phyloP scores from a whole-genome alignment of 805 yeast species.

The Gaillardinia entomophila region DNA sequence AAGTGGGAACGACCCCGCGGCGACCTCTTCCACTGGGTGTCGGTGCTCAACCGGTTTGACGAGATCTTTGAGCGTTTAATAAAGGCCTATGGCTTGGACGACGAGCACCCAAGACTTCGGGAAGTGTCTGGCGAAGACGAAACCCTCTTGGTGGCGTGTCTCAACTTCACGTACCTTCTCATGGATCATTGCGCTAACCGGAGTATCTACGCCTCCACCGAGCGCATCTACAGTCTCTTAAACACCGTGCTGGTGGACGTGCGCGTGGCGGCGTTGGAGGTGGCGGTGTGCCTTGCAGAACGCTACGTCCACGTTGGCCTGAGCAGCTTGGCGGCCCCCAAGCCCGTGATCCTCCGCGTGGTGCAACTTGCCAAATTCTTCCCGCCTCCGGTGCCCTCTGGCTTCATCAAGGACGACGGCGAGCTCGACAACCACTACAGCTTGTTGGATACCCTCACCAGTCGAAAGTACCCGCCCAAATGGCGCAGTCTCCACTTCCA shows the following conservation, averaged over 20 bases:
- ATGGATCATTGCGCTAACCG: slow-evolving; percentile 67
- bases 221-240: slow-evolving; percentile 52
- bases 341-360: slow-evolving; percentile 39
- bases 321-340: slow-evolving; percentile 39
- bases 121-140: slow-evolving; percentile 44
- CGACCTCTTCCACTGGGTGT: slow-evolving; percentile 71
- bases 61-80: slow-evolving; percentile 51
- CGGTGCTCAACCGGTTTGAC: slow-evolving; percentile 72
- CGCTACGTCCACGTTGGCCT: slow-evolving; percentile 46
- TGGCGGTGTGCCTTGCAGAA: slow-evolving; percentile 55
- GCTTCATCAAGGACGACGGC: slow-evolving; percentile 26
- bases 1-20: slow-evolving; percentile 62
- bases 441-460: slow-evolving; percentile 40
- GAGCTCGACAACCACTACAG: slow-evolving; percentile 37
- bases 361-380: slow-evolving; percentile 49
- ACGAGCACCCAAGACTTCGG: slow-evolving; percentile 41
- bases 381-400: slow-evolving; percentile 43
- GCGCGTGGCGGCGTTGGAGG: slow-evolving; percentile 54
- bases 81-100: slow-evolving; percentile 46
- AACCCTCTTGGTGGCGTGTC: slow-evolving; percentile 41
- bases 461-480: slow-evolving; percentile 43
- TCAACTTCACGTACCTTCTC: slow-evolving; percentile 57
- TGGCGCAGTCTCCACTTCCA: slow-evolving; percentile 54
- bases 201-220: slow-evolving; percentile 61
- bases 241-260: slow-evolving; percentile 56